These are phyloP conservation scores for Rhodotorula taiwanensis DNA, from an alignment of 768 basidiomycete species.

Conservation along the genomic window DNA sequence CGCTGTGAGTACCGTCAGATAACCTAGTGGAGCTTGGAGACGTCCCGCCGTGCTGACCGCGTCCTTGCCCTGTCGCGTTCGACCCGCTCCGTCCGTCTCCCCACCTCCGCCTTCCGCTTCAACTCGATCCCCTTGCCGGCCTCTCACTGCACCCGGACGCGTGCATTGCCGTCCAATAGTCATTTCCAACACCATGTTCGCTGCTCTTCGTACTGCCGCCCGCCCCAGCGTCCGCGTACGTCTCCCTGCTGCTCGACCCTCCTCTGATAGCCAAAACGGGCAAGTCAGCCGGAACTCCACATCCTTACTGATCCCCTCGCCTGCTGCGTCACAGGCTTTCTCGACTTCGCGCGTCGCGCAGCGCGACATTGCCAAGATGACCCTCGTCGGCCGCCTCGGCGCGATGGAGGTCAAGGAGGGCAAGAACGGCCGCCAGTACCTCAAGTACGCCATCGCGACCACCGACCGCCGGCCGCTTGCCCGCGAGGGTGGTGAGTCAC, in stretches of 20 bases:
- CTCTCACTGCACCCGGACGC: not conserved
- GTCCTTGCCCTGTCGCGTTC: not conserved
- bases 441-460: slow-evolving; percentile 76
- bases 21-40: no score
- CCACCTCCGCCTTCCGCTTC: not conserved
- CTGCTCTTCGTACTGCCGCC: slow-evolving; percentile 17
- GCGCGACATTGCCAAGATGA: slow-evolving; percentile 58
- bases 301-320: not conserved
- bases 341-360: slow-evolving; percentile 18
- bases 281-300: no score
- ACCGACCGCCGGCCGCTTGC: slow-evolving; percentile 45
- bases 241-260: not conserved
- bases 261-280: not conserved
- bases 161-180: no score
- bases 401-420: slow-evolving; percentile 63
- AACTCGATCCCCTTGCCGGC: not conserved
- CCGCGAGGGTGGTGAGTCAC: slow-evolving; percentile 31
- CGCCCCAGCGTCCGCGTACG: slow-evolving; percentile 21
- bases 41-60: not conserved
- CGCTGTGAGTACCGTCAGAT: no score
- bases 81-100: not conserved
- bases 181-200: slow-evolving; percentile 3
- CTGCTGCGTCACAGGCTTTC: slow-evolving; percentile 27
- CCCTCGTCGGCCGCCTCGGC: slow-evolving; percentile 66
- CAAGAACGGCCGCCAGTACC: slow-evolving; percentile 69